Evolutionary conservation across 768 basidiomycete genomes (phyloP).

Genomic region (Leccinellum rugosiceps): DNA sequence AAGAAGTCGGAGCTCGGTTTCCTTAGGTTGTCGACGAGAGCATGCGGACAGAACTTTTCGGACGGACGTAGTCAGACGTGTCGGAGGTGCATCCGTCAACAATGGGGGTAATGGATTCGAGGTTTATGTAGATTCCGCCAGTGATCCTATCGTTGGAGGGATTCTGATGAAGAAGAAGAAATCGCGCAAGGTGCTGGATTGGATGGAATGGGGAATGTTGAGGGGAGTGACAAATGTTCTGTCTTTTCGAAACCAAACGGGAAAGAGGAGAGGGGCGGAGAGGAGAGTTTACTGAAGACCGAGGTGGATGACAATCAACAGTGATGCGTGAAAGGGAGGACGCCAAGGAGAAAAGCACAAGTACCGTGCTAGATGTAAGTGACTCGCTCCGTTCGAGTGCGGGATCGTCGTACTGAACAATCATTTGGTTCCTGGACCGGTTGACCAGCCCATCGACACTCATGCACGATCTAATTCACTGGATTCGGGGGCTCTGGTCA

Average conservation of each 20-base stretch:
- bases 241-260: conserved; percentile 28
- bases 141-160: conserved; percentile 65
- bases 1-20: conserved; percentile 67
- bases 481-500: conserved; percentile 39
- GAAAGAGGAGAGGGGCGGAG: conserved; percentile 25
- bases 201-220: conserved; percentile 51
- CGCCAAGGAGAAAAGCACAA: conserved; percentile 56
- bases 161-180: conserved; percentile 79
- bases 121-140: conserved; percentile 63
- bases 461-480: conserved; percentile 67
- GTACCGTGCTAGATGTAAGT: conserved; percentile 36
- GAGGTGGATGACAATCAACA: conserved; percentile 52
- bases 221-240: conserved; percentile 61
- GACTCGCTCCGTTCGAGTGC: not conserved
- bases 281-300: conserved; percentile 27
- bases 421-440: conserved; percentile 46
- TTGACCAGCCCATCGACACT: conserved; percentile 21
- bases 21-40: conserved; percentile 33
- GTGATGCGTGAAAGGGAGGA: conserved; percentile 74
- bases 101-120: conserved; percentile 53
- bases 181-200: conserved; percentile 56
- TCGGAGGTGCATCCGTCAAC: conserved; percentile 30
- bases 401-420: conserved; percentile 2
- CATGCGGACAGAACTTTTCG: conserved; percentile 47
- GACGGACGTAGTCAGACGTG: conserved; percentile 53